A percentile compares a stretch with the other conserved stretches of the same genome.
Conservation (phyloP, 2,329 filamentous ascomycete species). For the Botrytis fabae region DNA sequence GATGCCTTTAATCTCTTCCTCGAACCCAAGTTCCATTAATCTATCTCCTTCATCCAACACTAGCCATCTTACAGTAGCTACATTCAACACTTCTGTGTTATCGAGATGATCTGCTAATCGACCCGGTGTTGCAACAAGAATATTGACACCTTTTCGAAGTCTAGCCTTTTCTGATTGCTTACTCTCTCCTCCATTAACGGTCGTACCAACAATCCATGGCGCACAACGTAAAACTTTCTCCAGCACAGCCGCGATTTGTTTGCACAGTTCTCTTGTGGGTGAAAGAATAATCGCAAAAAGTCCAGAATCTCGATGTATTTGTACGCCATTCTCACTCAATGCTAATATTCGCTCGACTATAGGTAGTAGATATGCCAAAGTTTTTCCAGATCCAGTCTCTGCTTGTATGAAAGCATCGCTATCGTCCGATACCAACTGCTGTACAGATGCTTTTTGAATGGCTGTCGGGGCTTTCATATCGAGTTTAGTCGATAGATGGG, state of each 20-base stretch:
- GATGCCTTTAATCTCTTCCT: slow-evolving; percentile 87
- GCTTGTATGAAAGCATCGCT: slow-evolving; percentile 95
- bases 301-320: slow-evolving; percentile 80
- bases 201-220: slow-evolving; percentile 91
- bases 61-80: slow-evolving; percentile 89
- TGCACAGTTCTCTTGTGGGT: slow-evolving; percentile 89
- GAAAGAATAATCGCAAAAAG: slow-evolving; percentile 93
- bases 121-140: slow-evolving; percentile 91
- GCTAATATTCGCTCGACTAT: slow-evolving; percentile 86
- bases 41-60: slow-evolving; percentile 95
- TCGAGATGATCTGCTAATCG: slow-evolving; percentile 88
- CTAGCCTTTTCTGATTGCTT: slow-evolving; percentile 87
- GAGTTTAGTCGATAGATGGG: slow-evolving; percentile 82
- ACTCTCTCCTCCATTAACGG: slow-evolving; percentile 69
- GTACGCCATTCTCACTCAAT: slow-evolving; percentile 58
- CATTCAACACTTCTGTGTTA: slow-evolving; percentile 84
- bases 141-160: slow-evolving; percentile 90
- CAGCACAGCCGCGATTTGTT: slow-evolving; percentile 86
- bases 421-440: slow-evolving; percentile 75
- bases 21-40: slow-evolving; percentile 98
- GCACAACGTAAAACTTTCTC: slow-evolving; percentile 84
- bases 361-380: slow-evolving; percentile 89
- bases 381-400: slow-evolving; percentile 97
- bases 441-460: slow-evolving; percentile 88
- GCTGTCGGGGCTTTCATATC: slow-evolving; percentile 87